Evolutionary conservation across 371 early-diverging fungal genomes (phyloP).

Genomic region (Actinomortierella ambigua): DNA sequence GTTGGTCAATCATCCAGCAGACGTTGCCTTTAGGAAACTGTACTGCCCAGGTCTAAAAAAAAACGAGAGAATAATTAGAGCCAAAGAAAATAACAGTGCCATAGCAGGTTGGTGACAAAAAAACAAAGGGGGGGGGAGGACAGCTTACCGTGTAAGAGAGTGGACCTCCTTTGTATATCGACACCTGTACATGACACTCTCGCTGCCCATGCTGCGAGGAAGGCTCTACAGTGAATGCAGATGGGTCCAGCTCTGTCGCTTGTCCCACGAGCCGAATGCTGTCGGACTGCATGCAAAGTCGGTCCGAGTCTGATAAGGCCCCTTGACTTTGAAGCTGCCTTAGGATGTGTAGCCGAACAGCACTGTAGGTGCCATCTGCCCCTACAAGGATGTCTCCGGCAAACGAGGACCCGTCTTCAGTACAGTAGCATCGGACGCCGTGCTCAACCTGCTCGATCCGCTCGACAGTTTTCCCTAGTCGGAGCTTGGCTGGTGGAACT

Average conservation of each 20-base stretch:
- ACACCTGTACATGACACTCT: too few species aligned
- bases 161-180: too few species aligned
- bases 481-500: slow-evolving; percentile 19
- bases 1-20: slow-evolving; percentile 37
- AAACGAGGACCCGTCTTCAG: background rate
- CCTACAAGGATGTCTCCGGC: background rate
- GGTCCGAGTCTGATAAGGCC: slow-evolving; percentile 2
- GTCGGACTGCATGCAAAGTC: slow-evolving; percentile 11
- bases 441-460: slow-evolving; percentile 9
- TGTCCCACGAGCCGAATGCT: slow-evolving; percentile 18
- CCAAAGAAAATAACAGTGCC: background rate
- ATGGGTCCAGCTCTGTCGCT: background rate
- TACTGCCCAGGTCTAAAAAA: background rate
- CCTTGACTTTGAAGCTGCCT: background rate
- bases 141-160: too few species aligned
- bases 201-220: too few species aligned
- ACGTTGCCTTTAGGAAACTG: background rate
- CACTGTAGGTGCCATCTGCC: background rate
- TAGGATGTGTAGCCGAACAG: background rate
- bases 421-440: slow-evolving; percentile 3
- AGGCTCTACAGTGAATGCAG: too few species aligned
- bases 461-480: slow-evolving; percentile 23
- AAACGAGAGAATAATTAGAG: background rate
- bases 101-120: background rate
- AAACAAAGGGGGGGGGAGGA: too few species aligned